A percentile compares a stretch with the other conserved stretches of the same genome.
These are phyloP conservation scores for Fonsecaea pedrosoi DNA, from an alignment of 2,329 filamentous ascomycete genomes.

Conservation along the genomic window DNA sequence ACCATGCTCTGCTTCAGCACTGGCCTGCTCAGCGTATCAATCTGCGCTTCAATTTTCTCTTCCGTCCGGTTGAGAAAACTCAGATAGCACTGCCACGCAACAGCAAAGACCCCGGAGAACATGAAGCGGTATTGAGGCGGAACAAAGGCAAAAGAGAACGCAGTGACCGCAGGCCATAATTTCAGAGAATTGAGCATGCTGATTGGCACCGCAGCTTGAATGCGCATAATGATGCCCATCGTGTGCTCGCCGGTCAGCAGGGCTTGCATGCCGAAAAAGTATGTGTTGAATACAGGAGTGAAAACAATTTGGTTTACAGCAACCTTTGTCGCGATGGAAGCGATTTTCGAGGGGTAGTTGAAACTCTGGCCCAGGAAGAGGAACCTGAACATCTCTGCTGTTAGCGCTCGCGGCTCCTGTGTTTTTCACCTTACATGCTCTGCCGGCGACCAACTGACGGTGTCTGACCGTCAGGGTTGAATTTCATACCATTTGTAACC, in stretches of 20 bases:
- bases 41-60: conserved; percentile 37
- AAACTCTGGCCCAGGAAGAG: conserved; percentile 80
- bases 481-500: conserved; percentile 75
- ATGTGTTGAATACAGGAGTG: conserved; percentile 81
- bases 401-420: conserved; percentile 15
- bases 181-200: conserved; percentile 82
- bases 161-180: conserved; percentile 86
- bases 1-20: conserved; percentile 22
- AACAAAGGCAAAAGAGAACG: conserved; percentile 85
- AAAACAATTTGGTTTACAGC: conserved; percentile 79
- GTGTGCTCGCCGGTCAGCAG: conserved; percentile 72
- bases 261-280: conserved; percentile 83
- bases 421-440: neutral
- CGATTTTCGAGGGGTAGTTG: conserved; percentile 76
- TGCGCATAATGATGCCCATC: conserved; percentile 70
- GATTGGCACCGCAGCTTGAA: conserved; percentile 76
- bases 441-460: neutral
- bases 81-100: conserved; percentile 93
- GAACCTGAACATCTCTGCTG: conserved; percentile 61
- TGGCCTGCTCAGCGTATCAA: conserved; percentile 28
- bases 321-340: conserved; percentile 79
- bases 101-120: conserved; percentile 78
- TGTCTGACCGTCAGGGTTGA: neutral
- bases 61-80: conserved; percentile 56
- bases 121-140: conserved; percentile 79